Conservation (phyloP, 1,139 yeast species). For the Chernovozyma sophiae-reginae region DNA sequence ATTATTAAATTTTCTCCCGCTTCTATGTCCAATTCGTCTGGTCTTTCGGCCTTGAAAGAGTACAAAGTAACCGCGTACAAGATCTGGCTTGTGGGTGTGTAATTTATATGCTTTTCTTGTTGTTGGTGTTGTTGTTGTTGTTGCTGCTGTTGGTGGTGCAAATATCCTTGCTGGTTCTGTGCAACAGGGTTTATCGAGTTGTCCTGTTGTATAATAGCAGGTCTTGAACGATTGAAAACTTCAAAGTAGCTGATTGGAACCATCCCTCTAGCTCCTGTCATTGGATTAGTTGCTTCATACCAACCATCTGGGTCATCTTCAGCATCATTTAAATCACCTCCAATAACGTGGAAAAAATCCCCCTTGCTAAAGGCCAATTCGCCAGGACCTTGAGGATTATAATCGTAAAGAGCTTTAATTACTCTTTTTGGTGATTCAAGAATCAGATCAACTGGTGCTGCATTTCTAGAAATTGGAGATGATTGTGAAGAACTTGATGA, state of each 20-base stretch:
- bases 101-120: background rate
- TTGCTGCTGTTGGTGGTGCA: slow-evolving; percentile 6
- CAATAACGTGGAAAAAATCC: slow-evolving; percentile 81
- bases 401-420: slow-evolving; percentile 76
- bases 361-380: slow-evolving; percentile 78
- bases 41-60: slow-evolving; percentile 85
- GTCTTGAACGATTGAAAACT: slow-evolving; percentile 61
- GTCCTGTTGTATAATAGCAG: slow-evolving; percentile 13
- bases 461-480: slow-evolving; percentile 7
- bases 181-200: background rate
- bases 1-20: slow-evolving; percentile 89
- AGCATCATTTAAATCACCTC: slow-evolving; percentile 47
- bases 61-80: slow-evolving; percentile 53
- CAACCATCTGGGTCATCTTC: slow-evolving; percentile 50
- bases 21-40: slow-evolving; percentile 76
- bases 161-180: slow-evolving; percentile 9
- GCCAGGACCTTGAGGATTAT: slow-evolving; percentile 75
- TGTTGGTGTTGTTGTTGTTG: background rate
- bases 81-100: slow-evolving; percentile 26
- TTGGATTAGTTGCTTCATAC: slow-evolving; percentile 89
- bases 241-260: slow-evolving; percentile 87
- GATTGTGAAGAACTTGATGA: slow-evolving; percentile 16
- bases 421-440: slow-evolving; percentile 68
- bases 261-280: slow-evolving; percentile 71
- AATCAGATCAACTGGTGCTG: slow-evolving; percentile 14